Percentiles rank a stretch among this genome's conserved stretches.
Conservation (phyloP, 768 basidiomycete genomes). For the Podaxis mareebaensis region DNA sequence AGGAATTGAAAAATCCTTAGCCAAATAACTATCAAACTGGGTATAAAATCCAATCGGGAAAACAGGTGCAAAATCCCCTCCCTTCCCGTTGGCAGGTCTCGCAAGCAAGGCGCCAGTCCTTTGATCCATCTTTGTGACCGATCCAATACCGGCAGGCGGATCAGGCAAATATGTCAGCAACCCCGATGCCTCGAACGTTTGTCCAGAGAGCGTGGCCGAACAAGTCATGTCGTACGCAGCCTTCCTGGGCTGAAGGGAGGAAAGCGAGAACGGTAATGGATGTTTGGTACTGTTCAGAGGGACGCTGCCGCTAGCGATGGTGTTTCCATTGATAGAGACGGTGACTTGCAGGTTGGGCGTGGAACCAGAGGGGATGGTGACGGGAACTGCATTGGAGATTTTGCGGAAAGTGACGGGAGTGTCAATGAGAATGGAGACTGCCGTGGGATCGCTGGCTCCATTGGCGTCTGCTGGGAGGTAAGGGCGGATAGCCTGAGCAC, state of each 20-base stretch:
- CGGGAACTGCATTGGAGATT: slow-evolving; percentile 47
- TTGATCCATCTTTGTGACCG: slow-evolving; percentile 65
- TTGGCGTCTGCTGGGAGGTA: slow-evolving; percentile 55
- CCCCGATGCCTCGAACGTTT: slow-evolving; percentile 46
- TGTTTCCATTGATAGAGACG: slow-evolving; percentile 45
- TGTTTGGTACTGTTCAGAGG: slow-evolving; percentile 53
- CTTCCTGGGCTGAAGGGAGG: slow-evolving; percentile 42
- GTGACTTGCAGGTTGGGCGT: slow-evolving; percentile 38
- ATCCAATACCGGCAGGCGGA: slow-evolving; percentile 45
- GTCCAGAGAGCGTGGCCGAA: slow-evolving; percentile 35
- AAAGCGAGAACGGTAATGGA: slow-evolving; percentile 49
- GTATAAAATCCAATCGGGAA: slow-evolving; percentile 81
- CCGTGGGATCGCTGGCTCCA: slow-evolving; percentile 23
- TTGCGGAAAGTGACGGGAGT: slow-evolving; percentile 47
- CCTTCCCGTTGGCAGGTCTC: slow-evolving; percentile 48
- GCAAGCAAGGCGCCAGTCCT: slow-evolving; percentile 59
- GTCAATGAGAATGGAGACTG: slow-evolving; percentile 52
- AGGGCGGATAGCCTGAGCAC: slow-evolving; percentile 58
- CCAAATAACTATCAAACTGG: slow-evolving; percentile 54
- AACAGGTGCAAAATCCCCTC: slow-evolving; percentile 51
- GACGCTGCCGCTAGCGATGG: slow-evolving; percentile 43
- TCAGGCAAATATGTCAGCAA: slow-evolving; percentile 50
- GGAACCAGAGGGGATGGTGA: slow-evolving; percentile 30
- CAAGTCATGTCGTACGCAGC: slow-evolving; percentile 39
- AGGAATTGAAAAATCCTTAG: slow-evolving; percentile 52